Evolutionary conservation across 2,329 filamentous ascomycete species (phyloP), one percentile per base, ranked within the genome.

Genomic region (Venturia pyrina): DNA sequence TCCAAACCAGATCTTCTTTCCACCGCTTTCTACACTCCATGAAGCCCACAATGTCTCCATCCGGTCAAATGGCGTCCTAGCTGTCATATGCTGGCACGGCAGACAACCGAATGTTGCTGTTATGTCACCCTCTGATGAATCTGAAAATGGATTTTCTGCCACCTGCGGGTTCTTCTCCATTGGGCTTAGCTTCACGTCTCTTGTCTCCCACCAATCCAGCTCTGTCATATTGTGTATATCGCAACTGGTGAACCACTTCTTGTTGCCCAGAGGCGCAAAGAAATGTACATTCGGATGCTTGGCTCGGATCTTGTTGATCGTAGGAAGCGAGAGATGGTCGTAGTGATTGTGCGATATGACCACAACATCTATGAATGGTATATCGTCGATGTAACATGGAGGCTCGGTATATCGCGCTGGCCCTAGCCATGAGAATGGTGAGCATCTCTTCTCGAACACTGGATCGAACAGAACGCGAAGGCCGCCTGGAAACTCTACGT

Each of bases 171-270:
- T 68, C 57, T 68, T 66, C 44, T 69, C 69, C 50, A 66, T 66
- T 65, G 46, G 50, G n/a, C 83, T 80, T 34, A 96, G 77, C 0
- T 79, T 85, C n/a, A 96, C 76, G 61, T 93, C 87, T 6, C 86
- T 83, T 69, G 90, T 88, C 70, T 96, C 88, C 93, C 93, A 97
- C 93, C 93, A 97, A 77, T 98, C 93, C 72, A 97, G 76, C 78
- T 97, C 93, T 0, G 91, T 96, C 56, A 93, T 88, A 67, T 91
- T 90, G 1, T 83, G 69, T 65, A 96, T 85, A 0, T 90, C 91
- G 34, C 81, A 82, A 3, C 81, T 78, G 60, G 81, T 79, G 75
- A 98, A 96, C 93, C 93, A 97, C 61, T 83, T 79, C 75, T 89
- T 90, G 66, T 96, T 85, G 1, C 91, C 91, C 4, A 96, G 77